These are phyloP conservation scores for Aspergillus amoenus DNA, from an alignment of 2,329 filamentous ascomycete genomes.

Conservation along the genomic window DNA sequence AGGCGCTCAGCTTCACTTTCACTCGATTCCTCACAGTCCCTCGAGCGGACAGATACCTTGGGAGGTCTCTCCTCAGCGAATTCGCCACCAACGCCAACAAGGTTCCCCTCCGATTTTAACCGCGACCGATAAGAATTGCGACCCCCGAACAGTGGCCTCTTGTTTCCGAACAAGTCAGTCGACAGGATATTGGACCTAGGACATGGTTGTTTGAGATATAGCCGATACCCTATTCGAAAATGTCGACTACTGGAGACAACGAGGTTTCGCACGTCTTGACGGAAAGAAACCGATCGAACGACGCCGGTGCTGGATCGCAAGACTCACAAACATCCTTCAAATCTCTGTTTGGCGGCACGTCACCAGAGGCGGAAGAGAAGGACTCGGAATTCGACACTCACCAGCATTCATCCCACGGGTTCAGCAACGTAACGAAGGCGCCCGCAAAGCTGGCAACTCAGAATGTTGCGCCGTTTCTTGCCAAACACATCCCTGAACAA, in stretches of 20 bases:
- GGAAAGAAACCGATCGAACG: constrained; percentile 1
- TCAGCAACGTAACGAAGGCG: constrained; percentile 41
- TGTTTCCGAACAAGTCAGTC: background rate
- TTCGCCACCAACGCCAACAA: constrained; percentile 1
- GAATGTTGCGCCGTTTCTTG: constrained; percentile 83
- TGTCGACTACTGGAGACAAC: background rate
- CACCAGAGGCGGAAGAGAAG: constrained; percentile 15
- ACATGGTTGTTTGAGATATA: background rate
- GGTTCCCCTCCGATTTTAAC: background rate
- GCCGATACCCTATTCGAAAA: background rate
- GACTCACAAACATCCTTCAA: constrained; percentile 13
- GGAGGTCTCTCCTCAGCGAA: background rate
- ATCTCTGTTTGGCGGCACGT: constrained; percentile 24
- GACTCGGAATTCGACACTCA: constrained; percentile 24
- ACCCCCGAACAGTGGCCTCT: background rate
- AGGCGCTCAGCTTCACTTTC: background rate
- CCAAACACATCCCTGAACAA: constrained; percentile 83
- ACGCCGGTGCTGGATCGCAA: background rate
- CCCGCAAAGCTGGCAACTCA: constrained; percentile 66
- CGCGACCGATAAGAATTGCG: background rate
- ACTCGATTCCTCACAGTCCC: background rate
- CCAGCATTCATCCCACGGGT: constrained; percentile 24
- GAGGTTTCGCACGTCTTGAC: background rate
- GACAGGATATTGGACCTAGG: background rate
- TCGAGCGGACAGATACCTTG: background rate